phyloP scores from a whole-genome alignment of 208 protist genomes.

The Polymyxa betae region DNA sequence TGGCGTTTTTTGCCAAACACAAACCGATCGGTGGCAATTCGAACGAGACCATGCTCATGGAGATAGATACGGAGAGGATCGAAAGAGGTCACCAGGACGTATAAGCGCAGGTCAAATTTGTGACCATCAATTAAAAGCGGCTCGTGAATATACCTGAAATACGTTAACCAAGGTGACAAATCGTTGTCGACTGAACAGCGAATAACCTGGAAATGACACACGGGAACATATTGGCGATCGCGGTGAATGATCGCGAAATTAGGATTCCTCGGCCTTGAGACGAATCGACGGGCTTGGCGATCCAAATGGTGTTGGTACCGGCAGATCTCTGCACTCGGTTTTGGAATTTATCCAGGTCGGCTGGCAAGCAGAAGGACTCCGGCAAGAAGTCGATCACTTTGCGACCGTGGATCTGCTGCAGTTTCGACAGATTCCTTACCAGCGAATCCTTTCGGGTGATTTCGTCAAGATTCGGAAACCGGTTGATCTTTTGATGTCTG shows the following conservation, averaged over 20 bases:
- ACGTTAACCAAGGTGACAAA: not conserved
- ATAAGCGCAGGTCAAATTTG: constrained; percentile 70
- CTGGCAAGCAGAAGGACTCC: constrained; percentile 14
- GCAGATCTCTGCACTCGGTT: not conserved
- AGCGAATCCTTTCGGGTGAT: constrained; percentile 62
- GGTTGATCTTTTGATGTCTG: constrained; percentile 62
- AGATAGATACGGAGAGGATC: constrained; percentile 68
- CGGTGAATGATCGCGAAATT: not conserved
- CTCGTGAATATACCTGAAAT: constrained; percentile 61
- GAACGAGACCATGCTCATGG: constrained; percentile 62
- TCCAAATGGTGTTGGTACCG: constrained; percentile 6
- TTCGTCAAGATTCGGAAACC: constrained; percentile 59
- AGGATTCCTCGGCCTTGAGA: constrained; percentile 46
- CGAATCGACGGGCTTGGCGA: constrained; percentile 56
- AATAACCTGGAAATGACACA: constrained; percentile 1
- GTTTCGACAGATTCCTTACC: not conserved
- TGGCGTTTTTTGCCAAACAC: not conserved
- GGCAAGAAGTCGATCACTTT: constrained; percentile 13
- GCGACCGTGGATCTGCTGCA: constrained; percentile 13
- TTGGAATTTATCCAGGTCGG: not conserved
- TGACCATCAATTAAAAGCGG: constrained; percentile 64
- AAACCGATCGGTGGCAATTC: constrained; percentile 61
- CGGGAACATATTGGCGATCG: not conserved
- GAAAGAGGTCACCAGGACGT: constrained; percentile 67
- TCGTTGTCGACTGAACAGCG: not conserved